Evolutionary conservation across 179 eudicot species (phyloP).

Genomic region (Spinacia oleracea): DNA sequence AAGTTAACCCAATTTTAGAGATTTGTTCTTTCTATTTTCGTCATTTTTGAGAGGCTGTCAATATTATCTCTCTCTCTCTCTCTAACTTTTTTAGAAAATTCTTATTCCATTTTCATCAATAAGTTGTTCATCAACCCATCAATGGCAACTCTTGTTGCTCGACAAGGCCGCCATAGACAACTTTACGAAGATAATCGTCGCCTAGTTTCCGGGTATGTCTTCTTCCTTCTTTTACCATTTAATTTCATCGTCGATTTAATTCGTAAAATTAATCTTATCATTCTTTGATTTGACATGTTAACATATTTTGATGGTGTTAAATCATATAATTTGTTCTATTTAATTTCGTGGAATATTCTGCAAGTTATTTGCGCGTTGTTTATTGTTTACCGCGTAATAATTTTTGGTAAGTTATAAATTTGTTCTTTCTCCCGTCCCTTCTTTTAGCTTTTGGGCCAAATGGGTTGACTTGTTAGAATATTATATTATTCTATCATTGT

Average conservation of each 20-base stretch:
- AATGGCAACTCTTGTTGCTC: slow-evolving; percentile 36
- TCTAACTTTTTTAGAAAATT: neutral
- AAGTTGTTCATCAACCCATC: neutral
- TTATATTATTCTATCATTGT: neutral
- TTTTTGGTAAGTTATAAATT: neutral
- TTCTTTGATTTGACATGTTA: no score
- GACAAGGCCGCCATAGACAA: slow-evolving; percentile 52
- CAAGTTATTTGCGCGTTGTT: neutral
- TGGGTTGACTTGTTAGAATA: neutral
- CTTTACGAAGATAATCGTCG: slow-evolving; percentile 44
- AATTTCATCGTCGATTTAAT: no score
- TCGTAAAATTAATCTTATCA: no score
- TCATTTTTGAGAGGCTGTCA: neutral
- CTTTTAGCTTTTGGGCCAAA: slow-evolving; percentile 11
- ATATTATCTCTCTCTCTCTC: neutral
- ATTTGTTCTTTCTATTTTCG: neutral
- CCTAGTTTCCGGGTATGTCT: slow-evolving; percentile 51
- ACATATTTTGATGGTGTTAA: neutral
- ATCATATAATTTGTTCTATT: neutral
- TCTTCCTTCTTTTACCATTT: no score
- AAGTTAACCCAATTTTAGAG: neutral
- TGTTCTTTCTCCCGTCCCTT: slow-evolving; percentile 14
- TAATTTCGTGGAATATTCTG: neutral
- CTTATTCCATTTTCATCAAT: no score
- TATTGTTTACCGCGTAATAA: slow-evolving; percentile 10